A percentile compares a stretch with the other conserved stretches of the same genome.
phyloP scores from a whole-genome alignment of 2,329 filamentous ascomycete genomes.

The Fusarium sp. region DNA sequence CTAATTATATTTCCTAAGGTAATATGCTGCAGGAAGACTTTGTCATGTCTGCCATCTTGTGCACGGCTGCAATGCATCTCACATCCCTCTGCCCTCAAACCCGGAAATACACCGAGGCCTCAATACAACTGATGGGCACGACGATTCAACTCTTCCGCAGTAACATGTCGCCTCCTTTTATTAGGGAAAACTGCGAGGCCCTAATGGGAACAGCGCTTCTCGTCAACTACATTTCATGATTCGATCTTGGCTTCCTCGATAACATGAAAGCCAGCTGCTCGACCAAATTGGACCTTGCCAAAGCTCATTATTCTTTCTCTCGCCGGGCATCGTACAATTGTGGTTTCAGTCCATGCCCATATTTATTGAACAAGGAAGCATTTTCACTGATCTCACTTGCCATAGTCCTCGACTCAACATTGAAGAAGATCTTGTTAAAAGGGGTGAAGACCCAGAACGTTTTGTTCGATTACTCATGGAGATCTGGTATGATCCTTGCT shows the following conservation, averaged over 20 bases:
- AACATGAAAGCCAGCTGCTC: not conserved
- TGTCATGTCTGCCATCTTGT: not conserved
- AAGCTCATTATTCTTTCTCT: not conserved
- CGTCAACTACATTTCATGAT: not conserved
- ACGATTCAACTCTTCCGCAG: not conserved
- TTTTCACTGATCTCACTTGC: rapidly evolving
- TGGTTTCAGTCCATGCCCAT: not conserved
- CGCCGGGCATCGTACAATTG: not conserved
- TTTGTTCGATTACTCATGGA: not conserved
- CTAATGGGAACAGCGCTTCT: not conserved
- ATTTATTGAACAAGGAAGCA: not conserved
- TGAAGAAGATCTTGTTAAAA: not conserved
- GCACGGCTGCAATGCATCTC: not conserved
- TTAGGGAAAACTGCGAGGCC: not conserved
- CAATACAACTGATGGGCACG: not conserved
- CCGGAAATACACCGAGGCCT: not conserved
- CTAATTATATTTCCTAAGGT: too few relatives aligned
- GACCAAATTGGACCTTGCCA: not conserved
- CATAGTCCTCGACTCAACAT: not conserved
- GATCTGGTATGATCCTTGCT: not conserved
- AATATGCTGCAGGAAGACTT: not conserved
- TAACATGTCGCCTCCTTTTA: not conserved
- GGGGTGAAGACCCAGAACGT: not conserved
- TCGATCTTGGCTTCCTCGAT: not conserved
- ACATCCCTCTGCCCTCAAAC: not conserved